phyloP scores from a whole-genome alignment of 2,329 filamentous ascomycete species.

The Blumeriella jaapii region DNA sequence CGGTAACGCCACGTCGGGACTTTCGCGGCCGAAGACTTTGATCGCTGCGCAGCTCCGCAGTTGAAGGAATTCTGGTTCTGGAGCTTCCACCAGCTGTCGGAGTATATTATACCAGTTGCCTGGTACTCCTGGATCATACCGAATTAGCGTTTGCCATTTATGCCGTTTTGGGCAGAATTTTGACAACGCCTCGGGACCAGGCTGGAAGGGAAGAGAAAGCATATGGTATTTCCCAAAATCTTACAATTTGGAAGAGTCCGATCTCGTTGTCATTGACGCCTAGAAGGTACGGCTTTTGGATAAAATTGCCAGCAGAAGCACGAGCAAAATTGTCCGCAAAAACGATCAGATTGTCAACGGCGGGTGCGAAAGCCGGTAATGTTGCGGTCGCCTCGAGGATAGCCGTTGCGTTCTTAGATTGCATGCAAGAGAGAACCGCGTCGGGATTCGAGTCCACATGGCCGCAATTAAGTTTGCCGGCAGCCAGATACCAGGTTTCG shows the following conservation, averaged over 20 bases:
- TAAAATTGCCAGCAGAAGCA: constrained; percentile 32
- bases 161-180: too few relatives aligned
- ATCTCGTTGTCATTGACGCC: constrained; percentile 39
- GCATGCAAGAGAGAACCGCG: constrained; percentile 2
- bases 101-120: background rate
- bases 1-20: constrained; percentile 26
- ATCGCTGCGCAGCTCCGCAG: constrained; percentile 1
- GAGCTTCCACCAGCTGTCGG: constrained; percentile 2
- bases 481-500: background rate
- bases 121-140: too few relatives aligned
- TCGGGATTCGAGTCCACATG: background rate
- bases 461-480: background rate
- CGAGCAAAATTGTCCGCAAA: constrained; percentile 36
- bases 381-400: background rate
- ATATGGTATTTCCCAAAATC: too few relatives aligned
- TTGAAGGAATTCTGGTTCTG: constrained; percentile 1
- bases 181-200: too few relatives aligned
- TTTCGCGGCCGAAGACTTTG: background rate
- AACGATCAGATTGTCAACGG: constrained; percentile 29
- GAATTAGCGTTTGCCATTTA: too few relatives aligned
- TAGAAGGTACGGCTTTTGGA: constrained; percentile 34
- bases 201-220: too few relatives aligned
- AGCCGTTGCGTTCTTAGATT: background rate
- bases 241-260: constrained; percentile 3
- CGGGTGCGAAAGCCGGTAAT: background rate